Base-by-base conservation (phyloP, 148 eudicot genomes). In the Selenicereus undatus region DNA sequence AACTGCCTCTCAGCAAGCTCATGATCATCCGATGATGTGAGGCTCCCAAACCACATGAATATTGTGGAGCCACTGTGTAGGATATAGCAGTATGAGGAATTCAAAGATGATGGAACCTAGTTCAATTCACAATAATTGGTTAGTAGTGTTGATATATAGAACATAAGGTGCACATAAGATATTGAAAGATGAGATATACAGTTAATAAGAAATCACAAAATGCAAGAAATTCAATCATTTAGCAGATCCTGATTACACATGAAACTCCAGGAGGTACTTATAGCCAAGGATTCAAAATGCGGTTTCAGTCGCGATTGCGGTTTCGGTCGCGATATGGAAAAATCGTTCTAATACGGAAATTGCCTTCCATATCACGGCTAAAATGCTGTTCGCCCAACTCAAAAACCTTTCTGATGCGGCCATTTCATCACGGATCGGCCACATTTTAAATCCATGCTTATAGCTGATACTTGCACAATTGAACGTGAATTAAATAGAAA, bases 1-100 rank as follows among this genome's bases (percentile, higher is more conserved):
- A 95, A 86, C 81, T 88, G 97, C 89, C 98, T 91, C 87, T 95
- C 98, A 69, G 90, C 92, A 79, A 95, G 90, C 84, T 91, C 97
- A 68, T 91, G 97, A 87, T 89, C 90, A 78, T 88, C 92, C 68
- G 97, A 50, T 77, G 89, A 79, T 58, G 93, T 79, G 51, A 86
- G 81, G 78, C 45, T 89, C 65, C 93, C 93, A 50, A 83, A 66
- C 91, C 93, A 90, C 62, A 88, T 86, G 78, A 87, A 90, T 64
- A 83, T 79, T 76, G 84, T 83, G 76, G 81, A 66, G 79, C 73
- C 84, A 76, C 88, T 85, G 84, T 87, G 90, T 73, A 90, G 30
- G 62, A 90, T 86, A 80, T 86, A 90, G 81, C 91, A 88, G 83
- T 87, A 84, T n/a, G 89, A 86, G 13, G 93, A 87, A 85, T 89